Base-by-base conservation (phyloP, 352 stramenopile genomes). In the Pythium volutum region DNA sequence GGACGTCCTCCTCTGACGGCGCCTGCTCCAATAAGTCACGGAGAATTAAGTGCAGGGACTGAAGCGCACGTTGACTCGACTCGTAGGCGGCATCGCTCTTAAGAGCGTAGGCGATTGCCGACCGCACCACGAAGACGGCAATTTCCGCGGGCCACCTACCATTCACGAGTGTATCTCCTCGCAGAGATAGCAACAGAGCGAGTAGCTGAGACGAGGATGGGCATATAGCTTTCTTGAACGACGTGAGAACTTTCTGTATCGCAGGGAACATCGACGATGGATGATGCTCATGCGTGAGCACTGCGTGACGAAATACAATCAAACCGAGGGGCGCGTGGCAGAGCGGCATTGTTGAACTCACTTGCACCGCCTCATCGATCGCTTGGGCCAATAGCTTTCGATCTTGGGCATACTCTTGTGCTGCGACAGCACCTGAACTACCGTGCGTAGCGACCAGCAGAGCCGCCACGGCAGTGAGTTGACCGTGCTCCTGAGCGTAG, bases 301-400 rank as follows among this genome's bases (percentile, higher is more conserved):
- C 48, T 25, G n/a, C 23, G 38, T 63, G 56, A 3, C 56, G 56
- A 27, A 63, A 15, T 22, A 63, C 56, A 26, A 63, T 51, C 18
- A 63, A 33, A 18, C 46, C 46, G 2, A 63, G 34, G 8, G 45
- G 12, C 14, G 25, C 23, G 1, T 23, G n/a, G 5, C 34, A 1
- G 10, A 6, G n/a, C n/a, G 31, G n/a, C 14, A 1, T 41, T 27
- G 29, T 31, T n/a, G 29, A 10, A 16, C n/a, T 22, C 11, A 9
- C 10, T 16, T 23, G 11, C 45, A 63, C 51, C 25, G 29, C 36
- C 0, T 18, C 29, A 8, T 63, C 22, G 10, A 56, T 46, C 9
- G 49, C 23, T 31, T 43, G 26, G 5, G 6, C 26, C 31, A 56
- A 38, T 33, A 63, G 25, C 26, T 51, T 48, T 2, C 16, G 22